Conservation (phyloP, 2,329 filamentous ascomycete species). For the Fonsecaea erecta region DNA sequence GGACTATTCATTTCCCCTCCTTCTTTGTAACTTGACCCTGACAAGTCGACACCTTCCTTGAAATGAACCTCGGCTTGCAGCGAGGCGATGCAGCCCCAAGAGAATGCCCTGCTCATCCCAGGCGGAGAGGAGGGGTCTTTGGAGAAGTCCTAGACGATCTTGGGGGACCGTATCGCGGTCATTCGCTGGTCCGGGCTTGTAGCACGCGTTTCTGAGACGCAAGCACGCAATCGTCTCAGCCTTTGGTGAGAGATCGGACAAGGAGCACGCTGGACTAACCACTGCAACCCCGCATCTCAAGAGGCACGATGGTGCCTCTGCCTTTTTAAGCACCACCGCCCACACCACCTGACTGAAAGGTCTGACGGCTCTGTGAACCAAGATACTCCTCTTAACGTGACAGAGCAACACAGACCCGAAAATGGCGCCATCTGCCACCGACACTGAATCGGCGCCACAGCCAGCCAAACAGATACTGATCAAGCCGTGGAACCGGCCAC, state of each 20-base stretch:
- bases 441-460: slow-evolving; percentile 7
- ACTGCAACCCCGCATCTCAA: background rate
- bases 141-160: background rate
- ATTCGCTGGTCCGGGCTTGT: background rate
- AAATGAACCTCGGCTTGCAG: background rate
- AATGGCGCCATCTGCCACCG: slow-evolving; percentile 19
- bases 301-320: background rate
- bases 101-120: background rate
- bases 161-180: background rate
- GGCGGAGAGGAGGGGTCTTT: background rate
- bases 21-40: slow-evolving; percentile 35
- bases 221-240: background rate
- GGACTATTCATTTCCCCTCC: background rate
- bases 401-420: background rate
- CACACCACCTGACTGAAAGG: background rate
- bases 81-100: background rate
- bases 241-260: background rate
- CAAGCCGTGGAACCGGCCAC: slow-evolving; percentile 41
- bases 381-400: background rate
- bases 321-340: background rate
- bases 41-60: background rate
- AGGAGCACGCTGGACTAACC: background rate
- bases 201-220: background rate
- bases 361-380: background rate
- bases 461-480: slow-evolving; percentile 44